Evolutionary conservation across 441 rosid genomes (phyloP).

Genomic region (Lepidium campestre): DNA sequence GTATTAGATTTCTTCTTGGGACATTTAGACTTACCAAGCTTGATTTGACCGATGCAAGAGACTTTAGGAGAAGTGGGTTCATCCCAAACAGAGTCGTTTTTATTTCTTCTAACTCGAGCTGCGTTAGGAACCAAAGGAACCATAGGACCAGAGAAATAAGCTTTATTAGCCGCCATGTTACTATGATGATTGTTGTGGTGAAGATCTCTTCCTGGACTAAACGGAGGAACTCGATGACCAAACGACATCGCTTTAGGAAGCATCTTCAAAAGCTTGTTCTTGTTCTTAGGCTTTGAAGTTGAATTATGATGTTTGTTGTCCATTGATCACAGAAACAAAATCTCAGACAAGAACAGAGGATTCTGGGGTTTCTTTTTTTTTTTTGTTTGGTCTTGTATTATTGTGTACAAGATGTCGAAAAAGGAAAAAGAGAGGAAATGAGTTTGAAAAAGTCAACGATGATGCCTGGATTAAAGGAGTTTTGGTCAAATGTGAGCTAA

Average conservation of each 20-base stretch:
- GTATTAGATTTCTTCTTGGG: constrained; percentile 24
- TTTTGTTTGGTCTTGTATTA: background rate
- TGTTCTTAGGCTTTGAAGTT: constrained; percentile 30
- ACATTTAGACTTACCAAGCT: constrained; percentile 28
- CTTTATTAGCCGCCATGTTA: constrained; percentile 12
- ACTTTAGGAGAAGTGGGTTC: constrained; percentile 91
- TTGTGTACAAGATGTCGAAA: background rate
- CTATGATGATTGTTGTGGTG: constrained; percentile 16
- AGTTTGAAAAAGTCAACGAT: constrained; percentile 27
- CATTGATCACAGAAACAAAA: constrained; percentile 1
- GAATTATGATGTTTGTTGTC: constrained; percentile 18
- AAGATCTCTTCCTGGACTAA: constrained; percentile 60
- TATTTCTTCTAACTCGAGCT: constrained; percentile 42
- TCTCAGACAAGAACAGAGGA: constrained; percentile 5
- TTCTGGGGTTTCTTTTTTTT: background rate
- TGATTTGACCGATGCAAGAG: constrained; percentile 91
- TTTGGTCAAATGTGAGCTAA: constrained; percentile 27
- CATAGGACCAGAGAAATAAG: constrained; percentile 60
- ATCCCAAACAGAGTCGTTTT: constrained; percentile 38
- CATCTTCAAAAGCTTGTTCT: constrained; percentile 50
- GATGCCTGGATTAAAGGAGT: constrained; percentile 16
- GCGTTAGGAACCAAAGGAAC: constrained; percentile 53
- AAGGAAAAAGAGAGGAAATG: constrained; percentile 19
- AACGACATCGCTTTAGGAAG: constrained; percentile 60
- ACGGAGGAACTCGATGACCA: constrained; percentile 47